These are phyloP conservation scores for Dalbergia cultrata DNA, from an alignment of 306 rosid species.

Conservation along the genomic window DNA sequence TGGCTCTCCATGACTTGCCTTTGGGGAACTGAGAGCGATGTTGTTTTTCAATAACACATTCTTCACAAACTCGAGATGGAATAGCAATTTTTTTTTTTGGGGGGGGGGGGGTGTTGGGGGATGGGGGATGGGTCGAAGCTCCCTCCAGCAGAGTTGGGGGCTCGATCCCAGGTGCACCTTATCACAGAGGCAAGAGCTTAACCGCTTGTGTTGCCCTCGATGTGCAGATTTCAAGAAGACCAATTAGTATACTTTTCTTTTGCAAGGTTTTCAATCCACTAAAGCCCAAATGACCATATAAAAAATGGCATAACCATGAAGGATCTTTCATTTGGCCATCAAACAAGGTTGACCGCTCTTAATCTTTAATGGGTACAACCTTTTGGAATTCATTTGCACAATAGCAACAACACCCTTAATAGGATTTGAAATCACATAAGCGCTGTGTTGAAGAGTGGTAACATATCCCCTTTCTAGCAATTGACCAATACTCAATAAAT, in stretches of 20 bases:
- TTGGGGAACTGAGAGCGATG: not conserved
- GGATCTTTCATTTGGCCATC: not conserved
- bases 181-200: no score
- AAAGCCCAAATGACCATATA: not conserved
- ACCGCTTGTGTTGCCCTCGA: no score
- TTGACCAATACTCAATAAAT: not conserved
- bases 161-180: no score
- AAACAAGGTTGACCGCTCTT: not conserved
- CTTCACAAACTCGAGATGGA: not conserved
- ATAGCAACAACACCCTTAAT: not conserved
- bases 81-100: no score
- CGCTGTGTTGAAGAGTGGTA: not conserved
- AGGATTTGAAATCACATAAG: not conserved
- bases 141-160: no score
- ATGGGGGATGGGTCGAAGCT: no score
- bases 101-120: no score
- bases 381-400: not conserved
- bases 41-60: not conserved
- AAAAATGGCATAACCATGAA: not conserved
- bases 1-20: not conserved
- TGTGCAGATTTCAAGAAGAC: not conserved
- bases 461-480: not conserved
- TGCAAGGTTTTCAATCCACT: not conserved
- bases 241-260: not conserved
- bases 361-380: not conserved